Conservation (phyloP, 176 grass and related monocot species). For the Ampelocalamus luodianensis region DNA sequence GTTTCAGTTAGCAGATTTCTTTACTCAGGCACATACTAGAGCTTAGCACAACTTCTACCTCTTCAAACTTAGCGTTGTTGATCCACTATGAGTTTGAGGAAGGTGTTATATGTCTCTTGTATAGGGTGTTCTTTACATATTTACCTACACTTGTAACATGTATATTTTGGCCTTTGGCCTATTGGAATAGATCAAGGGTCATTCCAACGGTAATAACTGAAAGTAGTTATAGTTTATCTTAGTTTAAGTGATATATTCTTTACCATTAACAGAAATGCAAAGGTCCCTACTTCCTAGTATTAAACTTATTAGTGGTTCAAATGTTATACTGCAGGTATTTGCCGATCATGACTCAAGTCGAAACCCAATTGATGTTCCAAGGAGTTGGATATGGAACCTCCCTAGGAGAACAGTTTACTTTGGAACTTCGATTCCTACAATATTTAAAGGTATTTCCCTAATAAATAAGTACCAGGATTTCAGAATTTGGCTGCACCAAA, state of each 20-base stretch:
- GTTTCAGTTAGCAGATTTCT: no score
- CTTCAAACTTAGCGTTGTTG: no score
- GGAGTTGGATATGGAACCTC: conserved; percentile 81
- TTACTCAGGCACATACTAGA: no score
- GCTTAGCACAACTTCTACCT: no score
- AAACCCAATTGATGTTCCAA: conserved; percentile 66
- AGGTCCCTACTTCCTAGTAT: conserved; percentile 36
- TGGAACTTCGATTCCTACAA: conserved; percentile 73
- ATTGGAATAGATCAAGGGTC: no score
- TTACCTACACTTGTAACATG: no score
- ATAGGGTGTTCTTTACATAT: no score
- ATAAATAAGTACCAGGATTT: conserved; percentile 7
- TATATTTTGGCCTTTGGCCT: no score
- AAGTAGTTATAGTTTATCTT: conserved; percentile 5
- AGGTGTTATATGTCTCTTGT: no score
- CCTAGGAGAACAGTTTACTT: conserved; percentile 83
- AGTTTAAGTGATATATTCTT: conserved; percentile 17
- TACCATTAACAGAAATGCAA: neutral
- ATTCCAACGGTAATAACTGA: conserved; percentile 10
- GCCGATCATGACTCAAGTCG: conserved; percentile 74
- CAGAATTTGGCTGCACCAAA: neutral
- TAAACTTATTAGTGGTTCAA: conserved; percentile 11
- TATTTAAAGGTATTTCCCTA: conserved; percentile 72
- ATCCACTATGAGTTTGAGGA: no score
- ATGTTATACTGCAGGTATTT: conserved; percentile 65